These are phyloP conservation scores for Mycena haematopus DNA, from an alignment of 768 basidiomycete species.

Conservation along the genomic window DNA sequence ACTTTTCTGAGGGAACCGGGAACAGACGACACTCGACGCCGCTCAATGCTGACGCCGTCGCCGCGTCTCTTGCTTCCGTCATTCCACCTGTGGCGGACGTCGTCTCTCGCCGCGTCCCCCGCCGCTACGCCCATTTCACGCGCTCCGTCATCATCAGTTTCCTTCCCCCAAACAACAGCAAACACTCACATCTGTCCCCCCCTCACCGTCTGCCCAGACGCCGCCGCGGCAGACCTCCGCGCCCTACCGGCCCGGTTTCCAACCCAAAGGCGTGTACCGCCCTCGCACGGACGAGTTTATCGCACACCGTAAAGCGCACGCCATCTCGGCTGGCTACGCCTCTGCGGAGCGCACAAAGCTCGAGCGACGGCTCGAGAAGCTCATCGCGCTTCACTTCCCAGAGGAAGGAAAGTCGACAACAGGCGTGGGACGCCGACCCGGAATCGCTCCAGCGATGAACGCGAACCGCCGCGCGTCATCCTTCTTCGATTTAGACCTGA, in stretches of 20 bases:
- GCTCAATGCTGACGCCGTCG: slow-evolving; percentile 25
- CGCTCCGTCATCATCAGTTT: slow-evolving; percentile 16
- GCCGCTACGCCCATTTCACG: slow-evolving; percentile 19
- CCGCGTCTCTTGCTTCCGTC: slow-evolving; percentile 24
- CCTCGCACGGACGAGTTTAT: slow-evolving; percentile 86
- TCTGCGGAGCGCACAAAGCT: slow-evolving; percentile 85
- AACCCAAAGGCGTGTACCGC: slow-evolving; percentile 85
- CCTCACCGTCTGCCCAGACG: slow-evolving; percentile 33
- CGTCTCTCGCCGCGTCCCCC: slow-evolving; percentile 26
- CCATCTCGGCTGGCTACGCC: slow-evolving; percentile 33
- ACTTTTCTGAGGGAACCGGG: slow-evolving; percentile 7
- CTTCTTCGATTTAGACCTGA: slow-evolving; percentile 74
- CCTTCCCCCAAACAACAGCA: slow-evolving; percentile 31
- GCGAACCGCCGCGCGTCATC: slow-evolving; percentile 62
- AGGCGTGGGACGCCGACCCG: slow-evolving; percentile 28
- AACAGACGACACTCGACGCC: slow-evolving; percentile 28
- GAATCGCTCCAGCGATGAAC: slow-evolving; percentile 20
- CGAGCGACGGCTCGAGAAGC: slow-evolving; percentile 87
- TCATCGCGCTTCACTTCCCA: slow-evolving; percentile 76
- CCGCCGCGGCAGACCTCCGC: slow-evolving; percentile 43
- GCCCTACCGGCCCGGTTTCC: slow-evolving; percentile 91
- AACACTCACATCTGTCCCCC: slow-evolving; percentile 32
- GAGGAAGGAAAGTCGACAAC: slow-evolving; percentile 27
- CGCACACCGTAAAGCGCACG: slow-evolving; percentile 45
- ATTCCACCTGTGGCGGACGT: slow-evolving; percentile 29